Evolutionary conservation across 176 grass and related monocot species (phyloP).

Genomic region (Zoysia pacifica): DNA sequence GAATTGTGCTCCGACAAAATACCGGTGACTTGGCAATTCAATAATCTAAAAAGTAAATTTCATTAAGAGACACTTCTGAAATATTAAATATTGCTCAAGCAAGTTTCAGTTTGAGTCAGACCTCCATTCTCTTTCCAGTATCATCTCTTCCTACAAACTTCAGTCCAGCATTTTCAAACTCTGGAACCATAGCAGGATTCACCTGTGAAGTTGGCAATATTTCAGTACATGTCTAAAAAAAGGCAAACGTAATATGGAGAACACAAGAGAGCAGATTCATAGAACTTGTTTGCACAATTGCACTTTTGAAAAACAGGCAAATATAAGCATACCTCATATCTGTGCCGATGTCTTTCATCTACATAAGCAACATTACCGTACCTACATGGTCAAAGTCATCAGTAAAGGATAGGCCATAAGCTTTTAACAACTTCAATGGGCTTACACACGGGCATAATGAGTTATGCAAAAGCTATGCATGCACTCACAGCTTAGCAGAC

Average conservation of each 20-base stretch:
- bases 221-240: not conserved
- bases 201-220: constrained; percentile 50
- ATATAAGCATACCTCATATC: constrained; percentile 62
- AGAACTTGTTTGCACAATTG: not conserved
- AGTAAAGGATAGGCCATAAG: not conserved
- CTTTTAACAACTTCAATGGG: not conserved
- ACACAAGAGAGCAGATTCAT: not conserved
- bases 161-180: constrained; percentile 76
- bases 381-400: constrained; percentile 40
- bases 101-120: constrained; percentile 26
- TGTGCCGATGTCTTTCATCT: constrained; percentile 80
- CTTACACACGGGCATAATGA: not conserved
- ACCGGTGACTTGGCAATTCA: constrained; percentile 76
- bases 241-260: not conserved
- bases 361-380: constrained; percentile 64
- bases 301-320: not conserved
- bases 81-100: not conserved
- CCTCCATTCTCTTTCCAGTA: constrained; percentile 76
- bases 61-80: not conserved
- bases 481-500: constrained; percentile 73
- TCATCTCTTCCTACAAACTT: constrained; percentile 81
- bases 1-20: constrained; percentile 91
- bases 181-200: constrained; percentile 74
- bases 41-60: constrained; percentile 71
- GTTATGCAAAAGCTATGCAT: not conserved